A percentile compares a stretch with the other conserved stretches of the same genome.
Evolutionary conservation across 1,284 basidiomycete species (phyloP).

Genomic region (Ceratobasidium sp.): DNA sequence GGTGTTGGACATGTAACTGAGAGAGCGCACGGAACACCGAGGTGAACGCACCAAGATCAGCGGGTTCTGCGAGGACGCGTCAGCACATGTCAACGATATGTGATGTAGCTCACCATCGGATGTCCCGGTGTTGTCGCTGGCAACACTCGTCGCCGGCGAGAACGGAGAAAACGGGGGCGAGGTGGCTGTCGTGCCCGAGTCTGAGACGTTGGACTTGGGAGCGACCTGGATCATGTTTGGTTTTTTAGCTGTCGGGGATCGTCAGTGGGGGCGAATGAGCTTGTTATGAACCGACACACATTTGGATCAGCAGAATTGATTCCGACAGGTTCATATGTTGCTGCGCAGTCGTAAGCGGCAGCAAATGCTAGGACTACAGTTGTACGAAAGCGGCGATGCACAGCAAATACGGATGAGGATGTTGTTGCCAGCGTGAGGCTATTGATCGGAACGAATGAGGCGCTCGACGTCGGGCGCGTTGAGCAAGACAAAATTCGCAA

Average conservation of each 20-base stretch:
- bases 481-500: no score
- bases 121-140: constrained; percentile 63
- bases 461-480: background rate
- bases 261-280: background rate
- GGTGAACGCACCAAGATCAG: constrained; percentile 76
- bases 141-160: constrained; percentile 55
- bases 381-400: background rate
- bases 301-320: background rate
- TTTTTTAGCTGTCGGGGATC: background rate
- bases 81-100: constrained; percentile 1
- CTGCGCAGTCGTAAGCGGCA: constrained; percentile 1
- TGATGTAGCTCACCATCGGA: constrained; percentile 62
- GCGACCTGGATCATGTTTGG: constrained; percentile 29
- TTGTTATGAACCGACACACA: background rate
- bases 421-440: background rate
- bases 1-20: constrained; percentile 58
- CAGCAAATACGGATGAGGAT: background rate
- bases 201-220: constrained; percentile 30
- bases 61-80: constrained; percentile 59
- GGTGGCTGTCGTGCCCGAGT: constrained; percentile 49
- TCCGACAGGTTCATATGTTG: constrained; percentile 14
- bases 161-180: constrained; percentile 62
- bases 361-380: background rate
- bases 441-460: constrained; percentile 1
- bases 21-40: constrained; percentile 72